A percentile compares a stretch with the other conserved stretches of the same genome.
Evolutionary conservation across 2,329 filamentous ascomycete species (phyloP).

Genomic region (Penicillium sp.): DNA sequence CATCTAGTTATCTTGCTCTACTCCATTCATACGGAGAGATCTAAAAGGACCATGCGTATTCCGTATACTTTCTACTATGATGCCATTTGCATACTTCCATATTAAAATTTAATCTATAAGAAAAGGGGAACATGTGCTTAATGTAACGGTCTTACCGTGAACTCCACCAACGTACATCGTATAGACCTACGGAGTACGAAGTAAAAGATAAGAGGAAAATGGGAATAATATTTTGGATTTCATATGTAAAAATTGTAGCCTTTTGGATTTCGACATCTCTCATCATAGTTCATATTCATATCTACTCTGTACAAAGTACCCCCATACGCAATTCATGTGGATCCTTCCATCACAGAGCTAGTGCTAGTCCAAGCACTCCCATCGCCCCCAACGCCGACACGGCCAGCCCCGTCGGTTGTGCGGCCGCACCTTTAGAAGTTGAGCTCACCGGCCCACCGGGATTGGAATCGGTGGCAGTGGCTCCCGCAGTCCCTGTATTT

Average conservation of each 20-base stretch:
- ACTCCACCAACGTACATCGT: neutral
- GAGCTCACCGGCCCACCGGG: conserved; percentile 8
- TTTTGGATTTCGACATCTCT: neutral
- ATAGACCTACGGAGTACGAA: neutral
- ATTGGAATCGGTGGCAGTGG: conserved; percentile 9
- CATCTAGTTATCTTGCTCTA: too few species aligned
- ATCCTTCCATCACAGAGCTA: conserved; percentile 20
- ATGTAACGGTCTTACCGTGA: neutral
- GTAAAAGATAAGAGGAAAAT: neutral
- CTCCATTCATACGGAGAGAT: too few species aligned
- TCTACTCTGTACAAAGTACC: neutral
- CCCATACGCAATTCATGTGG: neutral
- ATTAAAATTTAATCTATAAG: too few species aligned
- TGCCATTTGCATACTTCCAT: neutral
- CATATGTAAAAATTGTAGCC: too few species aligned
- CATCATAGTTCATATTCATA: conserved; percentile 1
- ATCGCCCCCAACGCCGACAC: conserved; percentile 23
- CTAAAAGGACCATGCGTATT: neutral
- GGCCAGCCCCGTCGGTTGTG: conserved; percentile 20
- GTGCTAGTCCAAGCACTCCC: conserved; percentile 23
- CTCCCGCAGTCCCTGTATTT: conserved; percentile 1
- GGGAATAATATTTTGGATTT: neutral
- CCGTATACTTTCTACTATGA: neutral
- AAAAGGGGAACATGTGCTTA: neutral
- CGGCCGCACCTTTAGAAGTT: conserved; percentile 14